These are phyloP conservation scores for Schwanniomyces polymorphus DNA, from an alignment of 805 yeast genomes.

Conservation along the genomic window DNA sequence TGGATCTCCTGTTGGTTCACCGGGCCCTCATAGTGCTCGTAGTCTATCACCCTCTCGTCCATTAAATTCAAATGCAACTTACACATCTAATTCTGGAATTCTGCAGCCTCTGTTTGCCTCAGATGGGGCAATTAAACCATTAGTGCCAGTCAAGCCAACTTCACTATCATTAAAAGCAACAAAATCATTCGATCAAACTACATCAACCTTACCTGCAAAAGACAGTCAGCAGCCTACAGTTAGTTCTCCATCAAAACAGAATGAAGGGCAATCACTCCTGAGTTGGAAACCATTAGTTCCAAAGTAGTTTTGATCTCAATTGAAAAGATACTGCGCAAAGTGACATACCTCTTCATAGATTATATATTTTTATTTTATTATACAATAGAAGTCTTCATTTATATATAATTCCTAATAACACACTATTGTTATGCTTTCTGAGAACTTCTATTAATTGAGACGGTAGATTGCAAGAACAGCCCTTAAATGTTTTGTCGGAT, in stretches of 20 bases:
- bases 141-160: constrained; percentile 37
- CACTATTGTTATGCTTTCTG: no score
- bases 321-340: constrained; percentile 2
- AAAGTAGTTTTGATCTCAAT: constrained; percentile 20
- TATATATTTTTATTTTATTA: no score
- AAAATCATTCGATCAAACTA: neutral
- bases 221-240: constrained; percentile 7
- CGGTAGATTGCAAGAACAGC: no score
- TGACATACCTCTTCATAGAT: no score
- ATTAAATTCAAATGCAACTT: constrained; percentile 9
- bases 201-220: constrained; percentile 10
- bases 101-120: neutral
- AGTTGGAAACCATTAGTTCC: constrained; percentile 56
- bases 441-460: no score
- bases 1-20: constrained; percentile 30
- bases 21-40: constrained; percentile 39
- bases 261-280: constrained; percentile 27
- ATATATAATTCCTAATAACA: no score
- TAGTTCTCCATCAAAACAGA: neutral
- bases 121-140: constrained; percentile 22
- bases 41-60: constrained; percentile 30
- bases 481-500: no score
- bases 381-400: no score
- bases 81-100: constrained; percentile 10
- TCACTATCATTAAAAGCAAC: constrained; percentile 13